phyloP scores from a whole-genome alignment of 345 rosid species.

The Hibiscus tridactylites region DNA sequence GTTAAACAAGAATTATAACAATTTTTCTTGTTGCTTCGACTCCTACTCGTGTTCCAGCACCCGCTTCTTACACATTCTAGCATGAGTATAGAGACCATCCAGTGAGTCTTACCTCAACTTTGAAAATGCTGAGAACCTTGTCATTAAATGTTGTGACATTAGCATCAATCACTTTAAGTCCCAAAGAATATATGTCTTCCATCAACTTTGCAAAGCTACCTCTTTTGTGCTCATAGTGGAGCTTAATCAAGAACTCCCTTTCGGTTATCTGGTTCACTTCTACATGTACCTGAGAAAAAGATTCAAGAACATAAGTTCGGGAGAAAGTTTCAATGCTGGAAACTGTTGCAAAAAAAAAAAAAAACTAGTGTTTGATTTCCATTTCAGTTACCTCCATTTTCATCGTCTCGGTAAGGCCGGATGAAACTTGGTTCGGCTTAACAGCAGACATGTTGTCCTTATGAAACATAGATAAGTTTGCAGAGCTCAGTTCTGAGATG shows the following conservation, averaged over 20 bases:
- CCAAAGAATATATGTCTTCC: conserved; percentile 45
- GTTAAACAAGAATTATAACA: not conserved
- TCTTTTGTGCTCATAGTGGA: conserved; percentile 28
- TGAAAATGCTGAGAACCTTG: conserved; percentile 44
- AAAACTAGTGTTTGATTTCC: not conserved
- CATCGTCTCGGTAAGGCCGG: conserved; percentile 1
- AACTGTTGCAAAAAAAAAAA: not conserved
- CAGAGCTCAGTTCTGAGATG: conserved; percentile 13
- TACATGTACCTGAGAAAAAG: conserved; percentile 35
- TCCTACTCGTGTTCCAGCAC: not conserved
- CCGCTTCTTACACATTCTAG: not conserved
- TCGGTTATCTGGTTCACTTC: conserved; percentile 50
- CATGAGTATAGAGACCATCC: not conserved
- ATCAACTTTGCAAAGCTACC: conserved; percentile 59
- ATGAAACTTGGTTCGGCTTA: conserved; percentile 14
- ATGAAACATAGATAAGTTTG: conserved; percentile 9
- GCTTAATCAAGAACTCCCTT: conserved; percentile 45
- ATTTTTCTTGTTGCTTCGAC: not conserved
- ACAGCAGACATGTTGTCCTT: conserved; percentile 9
- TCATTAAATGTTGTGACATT: conserved; percentile 52
- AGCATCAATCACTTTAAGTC: conserved; percentile 54
- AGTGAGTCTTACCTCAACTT: conserved; percentile 47
- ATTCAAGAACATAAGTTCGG: not conserved
- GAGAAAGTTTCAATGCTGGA: not conserved
- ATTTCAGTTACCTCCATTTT: conserved; percentile 24